A percentile compares a stretch with the other conserved stretches of the same genome.
These are phyloP conservation scores for Cystobasidium sp. DNA, from an alignment of 1,284 basidiomycete genomes.

Conservation along the genomic window DNA sequence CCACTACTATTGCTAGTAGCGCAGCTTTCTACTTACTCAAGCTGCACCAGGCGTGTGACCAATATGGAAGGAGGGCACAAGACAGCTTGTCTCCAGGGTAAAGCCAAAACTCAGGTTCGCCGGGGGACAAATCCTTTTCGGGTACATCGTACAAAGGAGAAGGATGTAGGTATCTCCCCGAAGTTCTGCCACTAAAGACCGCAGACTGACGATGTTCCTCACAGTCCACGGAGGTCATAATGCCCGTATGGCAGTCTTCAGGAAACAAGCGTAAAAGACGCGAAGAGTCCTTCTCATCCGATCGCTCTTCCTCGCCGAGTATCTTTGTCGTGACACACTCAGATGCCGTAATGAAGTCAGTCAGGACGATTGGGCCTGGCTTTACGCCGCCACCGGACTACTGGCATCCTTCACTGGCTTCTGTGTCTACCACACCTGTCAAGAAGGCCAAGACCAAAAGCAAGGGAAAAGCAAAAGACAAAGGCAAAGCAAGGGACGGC, in stretches of 20 bases:
- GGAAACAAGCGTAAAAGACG: background rate
- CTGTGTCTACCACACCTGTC: background rate
- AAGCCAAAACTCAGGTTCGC: background rate
- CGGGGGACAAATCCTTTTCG: conserved; percentile 7
- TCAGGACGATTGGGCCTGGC: conserved; percentile 10
- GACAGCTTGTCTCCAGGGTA: background rate
- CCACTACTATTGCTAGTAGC: background rate
- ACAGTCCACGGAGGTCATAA: conserved; percentile 8
- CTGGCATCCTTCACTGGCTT: background rate
- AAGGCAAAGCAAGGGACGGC: background rate
- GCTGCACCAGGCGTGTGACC: conserved; percentile 12
- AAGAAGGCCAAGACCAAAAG: background rate
- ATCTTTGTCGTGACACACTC: conserved; percentile 26
- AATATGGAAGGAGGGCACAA: conserved; percentile 17
- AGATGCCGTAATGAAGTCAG: conserved; percentile 11
- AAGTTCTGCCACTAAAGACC: background rate
- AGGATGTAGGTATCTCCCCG: background rate
- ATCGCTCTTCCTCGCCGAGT: conserved; percentile 35
- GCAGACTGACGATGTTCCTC: too few species aligned
- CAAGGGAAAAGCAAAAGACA: background rate
- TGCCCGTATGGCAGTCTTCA: conserved; percentile 1
- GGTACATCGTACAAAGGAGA: background rate
- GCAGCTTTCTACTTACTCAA: background rate
- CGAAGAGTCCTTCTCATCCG: background rate
- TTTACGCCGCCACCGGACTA: conserved; percentile 6